Evolutionary conservation across 164 flowering plant species (phyloP).

Genomic region (Amborella trichopoda): DNA sequence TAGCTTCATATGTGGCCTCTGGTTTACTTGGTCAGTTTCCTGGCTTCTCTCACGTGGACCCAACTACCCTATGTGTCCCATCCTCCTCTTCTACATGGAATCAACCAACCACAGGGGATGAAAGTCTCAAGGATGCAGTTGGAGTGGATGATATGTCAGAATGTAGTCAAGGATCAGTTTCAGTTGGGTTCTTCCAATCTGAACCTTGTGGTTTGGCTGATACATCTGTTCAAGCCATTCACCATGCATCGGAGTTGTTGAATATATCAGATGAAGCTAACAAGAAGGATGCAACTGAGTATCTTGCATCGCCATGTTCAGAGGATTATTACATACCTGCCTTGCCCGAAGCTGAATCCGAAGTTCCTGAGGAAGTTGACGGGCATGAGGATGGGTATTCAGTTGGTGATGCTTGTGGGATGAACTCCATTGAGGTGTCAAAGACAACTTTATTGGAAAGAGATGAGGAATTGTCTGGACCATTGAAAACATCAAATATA

Average conservation of each 20-base stretch:
- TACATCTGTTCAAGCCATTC: slow-evolving; percentile 8
- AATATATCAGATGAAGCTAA: slow-evolving; percentile 20
- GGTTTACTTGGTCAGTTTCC: slow-evolving; percentile 63
- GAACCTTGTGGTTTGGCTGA: slow-evolving; percentile 28
- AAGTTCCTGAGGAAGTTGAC: slow-evolving; percentile 28
- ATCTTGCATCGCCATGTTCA: slow-evolving; percentile 30
- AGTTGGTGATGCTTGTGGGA: slow-evolving; percentile 10
- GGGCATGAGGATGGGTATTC: slow-evolving; percentile 21
- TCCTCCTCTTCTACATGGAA: slow-evolving; percentile 30
- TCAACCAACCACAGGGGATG: slow-evolving; percentile 43
- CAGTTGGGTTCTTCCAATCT: slow-evolving; percentile 32
- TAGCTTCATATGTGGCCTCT: slow-evolving; percentile 71
- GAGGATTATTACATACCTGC: slow-evolving; percentile 22
- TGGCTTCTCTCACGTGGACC: slow-evolving; percentile 32
- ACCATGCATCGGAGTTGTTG: slow-evolving; percentile 20
- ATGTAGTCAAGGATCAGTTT: slow-evolving; percentile 64
- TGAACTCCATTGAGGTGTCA: slow-evolving; percentile 22
- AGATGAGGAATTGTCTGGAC: slow-evolving; percentile 21
- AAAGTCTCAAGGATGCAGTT: slow-evolving; percentile 22
- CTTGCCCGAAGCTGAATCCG: slow-evolving; percentile 26
- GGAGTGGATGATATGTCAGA: slow-evolving; percentile 63
- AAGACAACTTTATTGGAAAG: slow-evolving; percentile 20
- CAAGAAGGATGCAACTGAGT: slow-evolving; percentile 21
- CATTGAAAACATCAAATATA: slow-evolving; percentile 14
- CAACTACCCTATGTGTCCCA: slow-evolving; percentile 25